Percentiles rank a stretch among this genome's conserved stretches.
phyloP scores from a whole-genome alignment of 83 land plant species.

The Larix sibirica region DNA sequence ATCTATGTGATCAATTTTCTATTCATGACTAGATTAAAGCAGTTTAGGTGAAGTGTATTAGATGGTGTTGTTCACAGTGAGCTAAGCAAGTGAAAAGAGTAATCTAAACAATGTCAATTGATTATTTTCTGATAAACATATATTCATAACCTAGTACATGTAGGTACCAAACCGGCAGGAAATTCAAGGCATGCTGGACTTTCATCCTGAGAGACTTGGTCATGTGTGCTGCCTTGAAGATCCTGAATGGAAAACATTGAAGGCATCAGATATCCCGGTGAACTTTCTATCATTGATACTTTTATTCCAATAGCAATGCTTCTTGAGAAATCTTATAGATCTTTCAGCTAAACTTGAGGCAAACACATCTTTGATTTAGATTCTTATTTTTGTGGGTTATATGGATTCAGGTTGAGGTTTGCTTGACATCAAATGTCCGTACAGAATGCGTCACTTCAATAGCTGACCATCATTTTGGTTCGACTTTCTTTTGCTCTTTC shows the following conservation, averaged over 20 bases:
- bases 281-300: conserved; percentile 10
- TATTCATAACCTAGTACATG: conserved; percentile 35
- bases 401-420: conserved; percentile 85
- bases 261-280: conserved; percentile 58
- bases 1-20: background rate
- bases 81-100: background rate
- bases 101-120: background rate
- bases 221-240: conserved; percentile 71
- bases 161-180: conserved; percentile 71
- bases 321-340: background rate
- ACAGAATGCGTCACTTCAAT: conserved; percentile 56
- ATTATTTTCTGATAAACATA: conserved; percentile 5
- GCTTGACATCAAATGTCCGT: conserved; percentile 88
- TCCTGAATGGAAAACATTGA: conserved; percentile 49
- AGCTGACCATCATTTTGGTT: conserved; percentile 86
- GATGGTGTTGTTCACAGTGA: background rate
- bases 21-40: background rate
- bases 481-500: conserved; percentile 13
- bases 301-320: background rate
- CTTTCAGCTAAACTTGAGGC: background rate
- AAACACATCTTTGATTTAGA: background rate
- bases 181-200: conserved; percentile 61
- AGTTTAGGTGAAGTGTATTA: background rate
- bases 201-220: conserved; percentile 66
- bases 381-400: conserved; percentile 9